Evolutionary conservation across 768 basidiomycete genomes (phyloP).

Genomic region (Tricholoma sp.): DNA sequence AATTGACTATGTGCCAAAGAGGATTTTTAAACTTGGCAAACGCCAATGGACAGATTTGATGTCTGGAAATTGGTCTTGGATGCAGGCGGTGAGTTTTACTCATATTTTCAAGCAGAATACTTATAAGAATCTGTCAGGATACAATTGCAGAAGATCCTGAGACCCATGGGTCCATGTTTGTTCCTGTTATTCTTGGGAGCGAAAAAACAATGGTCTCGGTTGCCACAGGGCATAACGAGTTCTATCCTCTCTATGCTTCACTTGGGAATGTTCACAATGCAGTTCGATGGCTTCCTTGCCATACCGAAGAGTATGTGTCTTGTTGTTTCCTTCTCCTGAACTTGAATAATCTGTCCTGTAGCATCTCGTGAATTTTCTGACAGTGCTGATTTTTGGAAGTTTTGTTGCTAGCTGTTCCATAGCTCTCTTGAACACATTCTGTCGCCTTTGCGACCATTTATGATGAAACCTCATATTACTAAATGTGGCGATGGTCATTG

Average conservation of each 20-base stretch:
- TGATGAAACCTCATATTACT: slow-evolving; percentile 21
- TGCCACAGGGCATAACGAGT: slow-evolving; percentile 17
- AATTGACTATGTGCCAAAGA: slow-evolving; percentile 20
- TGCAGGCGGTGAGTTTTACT: slow-evolving; percentile 23
- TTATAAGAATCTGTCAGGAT: slow-evolving; percentile 10
- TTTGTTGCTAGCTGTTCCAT: slow-evolving; percentile 25
- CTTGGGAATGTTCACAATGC: slow-evolving; percentile 12
- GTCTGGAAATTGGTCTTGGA: slow-evolving; percentile 31
- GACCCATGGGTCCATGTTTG: slow-evolving; percentile 10
- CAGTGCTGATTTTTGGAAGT: slow-evolving; percentile 18
- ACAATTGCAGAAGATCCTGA: slow-evolving; percentile 9
- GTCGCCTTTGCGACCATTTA: slow-evolving; percentile 15
- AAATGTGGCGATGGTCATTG: slow-evolving; percentile 25
- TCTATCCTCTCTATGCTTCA: slow-evolving; percentile 16
- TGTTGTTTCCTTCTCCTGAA: background rate
- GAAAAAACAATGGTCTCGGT: slow-evolving; percentile 25
- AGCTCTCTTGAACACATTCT: slow-evolving; percentile 16
- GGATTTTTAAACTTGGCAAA: slow-evolving; percentile 16
- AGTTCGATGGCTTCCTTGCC: slow-evolving; percentile 1
- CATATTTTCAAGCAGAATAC: slow-evolving; percentile 11
- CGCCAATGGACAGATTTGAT: slow-evolving; percentile 25
- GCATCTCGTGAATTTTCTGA: slow-evolving; percentile 10
- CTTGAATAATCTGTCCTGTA: slow-evolving; percentile 6
- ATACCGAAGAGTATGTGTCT: slow-evolving; percentile 7
- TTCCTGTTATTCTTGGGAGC: slow-evolving; percentile 20